Conservation (phyloP, 1,139 yeast species). For the Chernovozyma aurita region DNA sequence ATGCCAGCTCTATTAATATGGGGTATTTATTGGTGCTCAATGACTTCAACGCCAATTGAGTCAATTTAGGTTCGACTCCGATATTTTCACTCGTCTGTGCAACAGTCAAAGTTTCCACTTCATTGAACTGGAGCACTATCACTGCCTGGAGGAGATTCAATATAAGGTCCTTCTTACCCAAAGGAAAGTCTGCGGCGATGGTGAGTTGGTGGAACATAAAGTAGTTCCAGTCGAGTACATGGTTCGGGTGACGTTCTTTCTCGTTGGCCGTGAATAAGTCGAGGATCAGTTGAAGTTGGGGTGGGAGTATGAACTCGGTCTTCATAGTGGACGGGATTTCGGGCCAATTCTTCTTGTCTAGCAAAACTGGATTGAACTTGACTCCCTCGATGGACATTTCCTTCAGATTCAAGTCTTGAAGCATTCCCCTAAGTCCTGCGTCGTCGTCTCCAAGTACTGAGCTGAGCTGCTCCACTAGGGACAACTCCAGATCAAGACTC, state of each 20-base stretch:
- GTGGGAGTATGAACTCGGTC: conserved; percentile 16
- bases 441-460: conserved; percentile 32
- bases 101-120: conserved; percentile 14
- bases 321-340: conserved; percentile 30
- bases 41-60: no score
- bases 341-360: conserved; percentile 39
- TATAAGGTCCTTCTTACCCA: conserved; percentile 30
- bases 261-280: conserved; percentile 14
- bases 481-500: conserved; percentile 20
- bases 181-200: conserved; percentile 22
- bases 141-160: conserved; percentile 38
- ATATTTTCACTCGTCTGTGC: no score
- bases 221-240: conserved; percentile 26
- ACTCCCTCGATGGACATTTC: conserved; percentile 4
- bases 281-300: conserved; percentile 11
- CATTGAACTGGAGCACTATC: conserved; percentile 28
- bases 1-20: no score
- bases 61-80: no score
- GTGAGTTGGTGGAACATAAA: conserved; percentile 33
- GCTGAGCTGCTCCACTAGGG: conserved; percentile 22
- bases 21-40: no score
- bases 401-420: conserved; percentile 23
- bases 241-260: conserved; percentile 16
- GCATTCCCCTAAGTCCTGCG: conserved; percentile 27
- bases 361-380: conserved; percentile 31